A percentile compares a stretch with the other conserved stretches of the same genome.
Conservation (phyloP, 1,284 basidiomycete genomes). For the Sutorius eximius region DNA sequence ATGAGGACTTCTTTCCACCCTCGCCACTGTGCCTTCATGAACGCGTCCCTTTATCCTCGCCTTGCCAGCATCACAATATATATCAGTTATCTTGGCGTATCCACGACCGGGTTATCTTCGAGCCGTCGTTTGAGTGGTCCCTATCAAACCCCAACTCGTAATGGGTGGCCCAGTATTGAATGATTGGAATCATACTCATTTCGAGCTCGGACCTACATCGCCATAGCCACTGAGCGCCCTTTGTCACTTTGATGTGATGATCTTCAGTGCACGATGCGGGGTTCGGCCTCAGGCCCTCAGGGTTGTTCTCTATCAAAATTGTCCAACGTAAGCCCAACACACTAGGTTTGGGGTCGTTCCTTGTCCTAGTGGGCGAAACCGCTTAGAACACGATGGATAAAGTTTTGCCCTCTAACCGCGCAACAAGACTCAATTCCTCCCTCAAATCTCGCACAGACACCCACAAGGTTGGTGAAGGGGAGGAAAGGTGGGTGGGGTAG, state of each 20-base stretch:
- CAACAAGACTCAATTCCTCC: background rate
- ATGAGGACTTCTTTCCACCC: constrained; percentile 6
- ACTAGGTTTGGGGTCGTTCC: background rate
- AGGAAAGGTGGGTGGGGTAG: background rate
- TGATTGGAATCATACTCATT: background rate
- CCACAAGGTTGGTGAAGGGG: background rate
- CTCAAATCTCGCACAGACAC: background rate
- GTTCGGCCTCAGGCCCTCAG: background rate
- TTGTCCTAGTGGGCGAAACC: constrained; percentile 1
- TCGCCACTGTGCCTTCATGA: background rate
- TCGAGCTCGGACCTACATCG: background rate
- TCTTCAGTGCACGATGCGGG: background rate
- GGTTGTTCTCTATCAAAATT: background rate
- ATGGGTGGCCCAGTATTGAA: background rate
- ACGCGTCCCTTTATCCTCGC: background rate
- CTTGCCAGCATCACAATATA: constrained; percentile 3
- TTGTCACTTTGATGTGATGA: background rate
- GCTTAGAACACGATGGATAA: constrained; percentile 3
- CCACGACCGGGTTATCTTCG: constrained; percentile 11
- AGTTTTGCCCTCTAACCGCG: constrained; percentile 19
- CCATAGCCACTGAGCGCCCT: background rate
- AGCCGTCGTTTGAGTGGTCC: constrained; percentile 1
- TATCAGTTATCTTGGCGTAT: constrained; percentile 13
- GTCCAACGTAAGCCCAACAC: constrained; percentile 5
- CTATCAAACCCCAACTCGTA: background rate